These are phyloP conservation scores for Leccinum solheimii DNA, from an alignment of 1,284 basidiomycete species.

Conservation along the genomic window DNA sequence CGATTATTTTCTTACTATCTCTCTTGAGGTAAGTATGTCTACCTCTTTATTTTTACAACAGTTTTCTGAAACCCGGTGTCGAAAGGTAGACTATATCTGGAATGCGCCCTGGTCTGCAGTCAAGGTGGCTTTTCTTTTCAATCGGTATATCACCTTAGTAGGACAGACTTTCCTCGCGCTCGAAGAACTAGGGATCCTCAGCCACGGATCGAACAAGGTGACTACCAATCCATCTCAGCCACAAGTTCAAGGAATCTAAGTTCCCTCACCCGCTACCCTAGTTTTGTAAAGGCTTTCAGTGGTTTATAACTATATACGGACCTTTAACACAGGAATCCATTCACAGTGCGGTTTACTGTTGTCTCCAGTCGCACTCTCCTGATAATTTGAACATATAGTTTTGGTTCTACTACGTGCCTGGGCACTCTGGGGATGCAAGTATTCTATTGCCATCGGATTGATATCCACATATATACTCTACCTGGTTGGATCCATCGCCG, in stretches of 20 bases:
- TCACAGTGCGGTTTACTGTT: slow-evolving; percentile 6
- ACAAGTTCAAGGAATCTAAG: background rate
- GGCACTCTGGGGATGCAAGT: slow-evolving; percentile 19
- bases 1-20: slow-evolving; percentile 15
- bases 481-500: background rate
- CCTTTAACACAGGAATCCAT: slow-evolving; percentile 12
- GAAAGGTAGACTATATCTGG: slow-evolving; percentile 19
- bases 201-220: background rate
- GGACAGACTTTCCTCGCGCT: slow-evolving; percentile 3
- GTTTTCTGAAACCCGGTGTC: background rate
- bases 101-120: slow-evolving; percentile 5
- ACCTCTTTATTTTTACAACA: background rate
- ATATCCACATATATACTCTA: slow-evolving; percentile 4
- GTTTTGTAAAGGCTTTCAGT: background rate
- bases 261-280: background rate
- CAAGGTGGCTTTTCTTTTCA: slow-evolving; percentile 17
- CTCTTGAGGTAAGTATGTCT: slow-evolving; percentile 8
- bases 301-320: slow-evolving; percentile 1
- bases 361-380: background rate
- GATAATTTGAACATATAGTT: slow-evolving; percentile 1
- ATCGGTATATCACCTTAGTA: slow-evolving; percentile 16
- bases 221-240: background rate
- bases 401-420: slow-evolving; percentile 18
- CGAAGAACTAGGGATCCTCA: background rate
- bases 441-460: background rate